These are phyloP conservation scores for Talaromyces sp. DNA, from an alignment of 2,329 filamentous ascomycete genomes.

Conservation along the genomic window DNA sequence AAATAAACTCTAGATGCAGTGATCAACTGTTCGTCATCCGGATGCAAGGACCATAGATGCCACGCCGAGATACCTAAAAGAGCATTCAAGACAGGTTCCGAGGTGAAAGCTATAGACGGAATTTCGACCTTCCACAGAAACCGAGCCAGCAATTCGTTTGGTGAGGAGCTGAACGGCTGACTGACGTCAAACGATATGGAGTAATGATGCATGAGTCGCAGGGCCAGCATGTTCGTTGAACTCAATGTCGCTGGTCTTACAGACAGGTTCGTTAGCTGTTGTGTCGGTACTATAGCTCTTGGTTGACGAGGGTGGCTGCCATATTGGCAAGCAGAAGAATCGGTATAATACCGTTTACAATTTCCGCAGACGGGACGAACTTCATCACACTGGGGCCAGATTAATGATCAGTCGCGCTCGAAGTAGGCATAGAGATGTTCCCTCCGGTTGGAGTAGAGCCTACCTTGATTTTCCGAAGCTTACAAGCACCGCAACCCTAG, in stretches of 20 bases:
- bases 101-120: slow-evolving; percentile 9
- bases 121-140: slow-evolving; percentile 9
- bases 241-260: slow-evolving; percentile 7
- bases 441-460: background rate
- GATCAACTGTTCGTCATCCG: background rate
- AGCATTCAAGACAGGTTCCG: slow-evolving; percentile 9
- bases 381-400: slow-evolving; percentile 8
- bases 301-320: background rate
- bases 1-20: slow-evolving; percentile 1
- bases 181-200: background rate
- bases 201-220: slow-evolving; percentile 13
- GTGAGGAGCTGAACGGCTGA: background rate
- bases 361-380: slow-evolving; percentile 9
- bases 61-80: slow-evolving; percentile 12
- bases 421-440: background rate
- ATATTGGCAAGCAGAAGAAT: slow-evolving; percentile 5
- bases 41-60: slow-evolving; percentile 13
- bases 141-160: background rate
- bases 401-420: background rate
- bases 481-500: slow-evolving; percentile 9
- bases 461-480: slow-evolving; percentile 13
- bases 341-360: slow-evolving; percentile 8
- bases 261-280: background rate
- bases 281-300: background rate
- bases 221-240: slow-evolving; percentile 3